Evolutionary conservation across 2,329 filamentous ascomycete species (phyloP).

Genomic region (Fusarium xylarioides): DNA sequence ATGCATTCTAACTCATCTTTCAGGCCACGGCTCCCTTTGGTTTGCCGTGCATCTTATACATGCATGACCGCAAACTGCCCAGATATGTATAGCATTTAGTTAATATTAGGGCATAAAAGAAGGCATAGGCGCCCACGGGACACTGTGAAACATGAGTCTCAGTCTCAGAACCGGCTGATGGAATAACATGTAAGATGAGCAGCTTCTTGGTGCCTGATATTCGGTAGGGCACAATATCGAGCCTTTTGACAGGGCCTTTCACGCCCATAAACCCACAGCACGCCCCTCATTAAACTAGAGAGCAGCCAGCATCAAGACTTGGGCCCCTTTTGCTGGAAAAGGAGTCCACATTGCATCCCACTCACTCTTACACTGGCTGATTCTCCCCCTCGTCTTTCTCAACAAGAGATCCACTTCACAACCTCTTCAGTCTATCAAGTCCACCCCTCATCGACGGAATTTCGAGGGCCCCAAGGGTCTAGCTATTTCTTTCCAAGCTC

Average conservation of each 20-base stretch:
- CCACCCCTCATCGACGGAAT: conserved; percentile 28
- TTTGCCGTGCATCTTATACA: conserved; percentile 3
- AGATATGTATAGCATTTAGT: neutral
- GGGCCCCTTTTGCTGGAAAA: conserved; percentile 34
- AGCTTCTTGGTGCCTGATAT: conserved; percentile 29
- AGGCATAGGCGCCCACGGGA: neutral
- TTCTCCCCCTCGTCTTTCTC: conserved; percentile 22
- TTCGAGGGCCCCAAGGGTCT: conserved; percentile 21
- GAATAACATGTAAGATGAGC: conserved; percentile 2
- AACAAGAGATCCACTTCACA: conserved; percentile 25
- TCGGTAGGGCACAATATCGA: conserved; percentile 30
- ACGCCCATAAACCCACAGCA: conserved; percentile 29
- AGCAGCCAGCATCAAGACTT: conserved; percentile 29
- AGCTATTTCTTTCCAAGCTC: conserved; percentile 14
- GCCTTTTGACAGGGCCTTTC: conserved; percentile 19
- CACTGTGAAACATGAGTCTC: conserved; percentile 32
- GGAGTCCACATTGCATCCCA: conserved; percentile 35
- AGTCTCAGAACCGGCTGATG: conserved; percentile 19
- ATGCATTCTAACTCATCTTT: conserved; percentile 35
- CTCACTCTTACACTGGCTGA: conserved; percentile 35
- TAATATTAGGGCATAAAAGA: conserved; percentile 6
- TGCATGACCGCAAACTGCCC: conserved; percentile 7
- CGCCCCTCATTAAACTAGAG: conserved; percentile 37
- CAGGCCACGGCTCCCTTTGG: conserved; percentile 25
- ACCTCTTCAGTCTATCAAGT: conserved; percentile 25